Conservation (phyloP, 2,329 filamentous ascomycete genomes). For the Cercospora citrullina region DNA sequence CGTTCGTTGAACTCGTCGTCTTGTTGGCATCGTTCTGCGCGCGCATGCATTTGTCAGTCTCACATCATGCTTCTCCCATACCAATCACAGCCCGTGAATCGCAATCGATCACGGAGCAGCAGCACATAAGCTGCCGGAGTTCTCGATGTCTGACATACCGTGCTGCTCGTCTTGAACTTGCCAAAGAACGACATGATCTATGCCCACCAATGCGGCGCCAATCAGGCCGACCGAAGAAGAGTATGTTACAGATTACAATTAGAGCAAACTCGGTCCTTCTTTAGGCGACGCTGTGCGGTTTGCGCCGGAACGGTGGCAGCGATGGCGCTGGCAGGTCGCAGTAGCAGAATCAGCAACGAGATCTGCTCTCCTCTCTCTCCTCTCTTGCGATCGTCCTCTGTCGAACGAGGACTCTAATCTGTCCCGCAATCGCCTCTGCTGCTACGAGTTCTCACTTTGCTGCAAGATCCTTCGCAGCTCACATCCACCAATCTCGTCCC, state of each 20-base stretch:
- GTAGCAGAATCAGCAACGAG: constrained; percentile 5
- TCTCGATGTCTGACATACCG: constrained; percentile 1
- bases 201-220: neutral
- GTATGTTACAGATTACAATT: neutral
- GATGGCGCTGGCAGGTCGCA: neutral
- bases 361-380: neutral
- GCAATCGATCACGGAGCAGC: neutral
- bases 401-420: neutral
- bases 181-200: constrained; percentile 56
- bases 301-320: neutral
- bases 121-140: neutral
- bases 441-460: neutral
- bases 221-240: neutral
- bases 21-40: constrained; percentile 51
- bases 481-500: constrained; percentile 12
- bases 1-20: constrained; percentile 44
- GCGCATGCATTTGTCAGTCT: constrained; percentile 24
- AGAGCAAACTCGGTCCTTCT: neutral
- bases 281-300: neutral
- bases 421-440: constrained; percentile 10
- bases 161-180: constrained; percentile 50
- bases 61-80: constrained; percentile 12
- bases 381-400: neutral
- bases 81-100: constrained; percentile 1
- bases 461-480: constrained; percentile 18